Conservation (phyloP, 257 asterid genomes). For the Solanum okadae region DNA sequence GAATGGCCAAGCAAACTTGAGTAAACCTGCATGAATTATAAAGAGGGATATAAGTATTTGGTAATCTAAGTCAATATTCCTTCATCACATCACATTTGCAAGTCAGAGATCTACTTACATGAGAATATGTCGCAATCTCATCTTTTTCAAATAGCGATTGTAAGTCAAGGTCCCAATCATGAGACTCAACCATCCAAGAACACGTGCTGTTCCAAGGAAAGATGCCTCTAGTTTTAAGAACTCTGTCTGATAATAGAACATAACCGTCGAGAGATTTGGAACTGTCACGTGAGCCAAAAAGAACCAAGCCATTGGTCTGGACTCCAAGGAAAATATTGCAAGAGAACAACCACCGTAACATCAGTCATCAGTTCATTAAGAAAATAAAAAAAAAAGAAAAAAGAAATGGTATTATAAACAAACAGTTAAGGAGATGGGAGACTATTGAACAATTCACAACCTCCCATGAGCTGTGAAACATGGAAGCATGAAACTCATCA, state of each 20-base stretch:
- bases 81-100: background rate
- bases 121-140: conserved; percentile 69
- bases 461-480: background rate
- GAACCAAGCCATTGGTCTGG: conserved; percentile 97
- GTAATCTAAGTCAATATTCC: background rate
- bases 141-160: conserved; percentile 71
- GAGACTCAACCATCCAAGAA: conserved; percentile 87
- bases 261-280: conserved; percentile 74
- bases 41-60: background rate
- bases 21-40: conserved; percentile 48
- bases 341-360: conserved; percentile 13
- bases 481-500: background rate
- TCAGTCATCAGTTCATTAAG: background rate
- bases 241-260: conserved; percentile 97
- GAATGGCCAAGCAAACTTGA: conserved; percentile 57
- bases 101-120: conserved; percentile 40
- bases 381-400: background rate
- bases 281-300: conserved; percentile 81
- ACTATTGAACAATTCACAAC: background rate
- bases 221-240: conserved; percentile 70
- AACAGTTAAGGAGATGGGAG: background rate
- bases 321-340: conserved; percentile 16
- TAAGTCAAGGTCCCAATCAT: conserved; percentile 79
- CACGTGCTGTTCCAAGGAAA: conserved; percentile 88
- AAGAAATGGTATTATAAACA: background rate